Percentiles rank a stretch among this genome's conserved stretches.
phyloP scores from a whole-genome alignment of 2,329 filamentous ascomycete genomes.

The Alternaria rosae region DNA sequence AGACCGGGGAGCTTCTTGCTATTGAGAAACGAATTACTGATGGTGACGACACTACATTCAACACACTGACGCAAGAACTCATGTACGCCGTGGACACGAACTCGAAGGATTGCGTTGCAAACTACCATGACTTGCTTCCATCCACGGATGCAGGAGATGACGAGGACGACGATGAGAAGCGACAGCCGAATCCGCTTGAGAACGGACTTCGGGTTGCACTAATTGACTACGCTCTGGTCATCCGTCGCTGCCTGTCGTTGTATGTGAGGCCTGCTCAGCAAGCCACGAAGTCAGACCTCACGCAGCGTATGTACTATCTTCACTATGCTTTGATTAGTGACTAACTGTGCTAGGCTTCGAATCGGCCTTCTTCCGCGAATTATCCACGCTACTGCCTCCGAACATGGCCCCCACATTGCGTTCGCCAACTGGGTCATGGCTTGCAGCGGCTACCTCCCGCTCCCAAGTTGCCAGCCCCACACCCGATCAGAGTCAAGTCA shows the following conservation, averaged over 20 bases:
- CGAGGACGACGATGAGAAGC: constrained; percentile 55
- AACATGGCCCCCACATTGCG: constrained; percentile 36
- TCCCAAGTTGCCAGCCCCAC: constrained; percentile 37
- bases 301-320: constrained; percentile 64
- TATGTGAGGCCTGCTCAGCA: constrained; percentile 71
- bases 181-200: constrained; percentile 65
- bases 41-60: constrained; percentile 74
- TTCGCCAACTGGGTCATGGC: constrained; percentile 47
- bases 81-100: constrained; percentile 76
- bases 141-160: constrained; percentile 47
- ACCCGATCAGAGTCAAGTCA: constrained; percentile 30
- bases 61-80: constrained; percentile 76
- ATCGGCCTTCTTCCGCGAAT: constrained; percentile 53
- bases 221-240: constrained; percentile 85
- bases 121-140: constrained; percentile 78
- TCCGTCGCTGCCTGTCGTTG: constrained; percentile 79
- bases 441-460: constrained; percentile 37
- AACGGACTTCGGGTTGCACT: constrained; percentile 84
- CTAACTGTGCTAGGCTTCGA: constrained; percentile 53
- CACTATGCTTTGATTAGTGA: constrained; percentile 10
- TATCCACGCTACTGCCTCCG: constrained; percentile 51
- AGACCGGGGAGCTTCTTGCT: constrained; percentile 82
- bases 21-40: constrained; percentile 78
- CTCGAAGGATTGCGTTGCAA: constrained; percentile 78
- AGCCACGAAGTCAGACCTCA: constrained; percentile 67